Evolutionary conservation across 495 filamentous ascomycete genomes (phyloP).

Genomic region (Hyaloscypha finlandica): DNA sequence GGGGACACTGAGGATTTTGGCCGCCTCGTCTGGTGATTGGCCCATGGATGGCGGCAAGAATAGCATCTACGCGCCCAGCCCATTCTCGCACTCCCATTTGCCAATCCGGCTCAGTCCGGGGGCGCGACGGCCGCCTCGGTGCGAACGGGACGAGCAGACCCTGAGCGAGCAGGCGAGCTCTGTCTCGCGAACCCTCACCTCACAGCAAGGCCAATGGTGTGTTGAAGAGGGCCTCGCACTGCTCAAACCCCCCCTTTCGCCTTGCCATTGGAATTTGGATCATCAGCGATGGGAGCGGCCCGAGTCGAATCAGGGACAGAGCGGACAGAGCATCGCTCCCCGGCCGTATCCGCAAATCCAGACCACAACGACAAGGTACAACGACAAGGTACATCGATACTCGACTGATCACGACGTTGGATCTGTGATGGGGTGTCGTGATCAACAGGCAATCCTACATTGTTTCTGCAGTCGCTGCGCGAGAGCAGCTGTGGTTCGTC

Average conservation of each 20-base stretch:
- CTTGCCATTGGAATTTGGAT: constrained; percentile 12
- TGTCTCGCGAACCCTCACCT: not conserved
- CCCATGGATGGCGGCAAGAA: constrained; percentile 10
- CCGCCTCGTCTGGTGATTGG: not conserved
- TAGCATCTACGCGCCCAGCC: constrained; percentile 23
- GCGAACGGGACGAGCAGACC: not conserved
- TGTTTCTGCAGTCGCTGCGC: not conserved
- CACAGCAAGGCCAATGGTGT: constrained; percentile 15
- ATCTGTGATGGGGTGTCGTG: not conserved
- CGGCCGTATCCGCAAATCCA: constrained; percentile 10
- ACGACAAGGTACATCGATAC: not conserved
- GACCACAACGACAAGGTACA: not conserved
- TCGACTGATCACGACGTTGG: constrained; percentile 2
- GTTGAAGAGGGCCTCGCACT: constrained; percentile 3
- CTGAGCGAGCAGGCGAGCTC: no score
- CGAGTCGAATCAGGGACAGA: constrained; percentile 12
- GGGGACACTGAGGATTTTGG: not conserved
- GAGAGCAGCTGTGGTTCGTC: not conserved
- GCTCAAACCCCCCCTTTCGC: constrained; percentile 7
- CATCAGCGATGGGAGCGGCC: constrained; percentile 25
- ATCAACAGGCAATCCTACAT: not conserved
- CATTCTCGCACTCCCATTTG: constrained; percentile 18
- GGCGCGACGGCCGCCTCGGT: not conserved
- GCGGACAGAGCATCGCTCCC: not conserved
- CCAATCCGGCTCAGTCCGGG: not conserved